phyloP scores from a whole-genome alignment of 371 early-diverging fungal species.

The Mucor sp. region DNA sequence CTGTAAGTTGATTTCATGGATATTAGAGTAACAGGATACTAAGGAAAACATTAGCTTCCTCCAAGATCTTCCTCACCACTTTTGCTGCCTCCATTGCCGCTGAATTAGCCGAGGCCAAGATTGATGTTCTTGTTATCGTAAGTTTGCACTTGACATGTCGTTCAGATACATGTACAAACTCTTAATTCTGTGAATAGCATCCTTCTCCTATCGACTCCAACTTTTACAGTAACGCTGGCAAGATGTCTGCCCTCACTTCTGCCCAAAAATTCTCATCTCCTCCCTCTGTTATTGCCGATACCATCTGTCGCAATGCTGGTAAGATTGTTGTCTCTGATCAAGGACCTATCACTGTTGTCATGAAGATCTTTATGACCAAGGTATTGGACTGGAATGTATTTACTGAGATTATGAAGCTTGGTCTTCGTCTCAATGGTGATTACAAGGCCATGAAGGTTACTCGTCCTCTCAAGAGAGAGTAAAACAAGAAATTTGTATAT shows the following conservation, averaged over 20 bases:
- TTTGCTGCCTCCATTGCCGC: conserved; percentile 63
- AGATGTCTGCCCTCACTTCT: conserved; percentile 50
- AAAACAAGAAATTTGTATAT: neutral
- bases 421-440: conserved; percentile 51
- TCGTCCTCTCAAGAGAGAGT: conserved; percentile 29
- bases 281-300: conserved; percentile 59
- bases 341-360: conserved; percentile 56
- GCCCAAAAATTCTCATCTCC: conserved; percentile 52
- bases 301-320: conserved; percentile 60
- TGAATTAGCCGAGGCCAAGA: conserved; percentile 55
- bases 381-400: conserved; percentile 55
- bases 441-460: conserved; percentile 55
- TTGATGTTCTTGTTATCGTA: conserved; percentile 64
- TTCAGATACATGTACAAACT: neutral
- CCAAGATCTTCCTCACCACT: conserved; percentile 61
- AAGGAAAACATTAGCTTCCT: conserved; percentile 38
- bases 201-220: conserved; percentile 64
- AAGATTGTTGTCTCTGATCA: conserved; percentile 60
- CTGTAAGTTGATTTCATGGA: conserved; percentile 26
- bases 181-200: conserved; percentile 34
- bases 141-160: conserved; percentile 7
- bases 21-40: neutral
- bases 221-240: conserved; percentile 62
- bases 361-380: conserved; percentile 50
- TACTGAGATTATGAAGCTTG: conserved; percentile 53